A percentile compares a stretch with the other conserved stretches of the same genome.
Conservation (phyloP, 2,329 filamentous ascomycete genomes). For the Metarhizium brunneum region DNA sequence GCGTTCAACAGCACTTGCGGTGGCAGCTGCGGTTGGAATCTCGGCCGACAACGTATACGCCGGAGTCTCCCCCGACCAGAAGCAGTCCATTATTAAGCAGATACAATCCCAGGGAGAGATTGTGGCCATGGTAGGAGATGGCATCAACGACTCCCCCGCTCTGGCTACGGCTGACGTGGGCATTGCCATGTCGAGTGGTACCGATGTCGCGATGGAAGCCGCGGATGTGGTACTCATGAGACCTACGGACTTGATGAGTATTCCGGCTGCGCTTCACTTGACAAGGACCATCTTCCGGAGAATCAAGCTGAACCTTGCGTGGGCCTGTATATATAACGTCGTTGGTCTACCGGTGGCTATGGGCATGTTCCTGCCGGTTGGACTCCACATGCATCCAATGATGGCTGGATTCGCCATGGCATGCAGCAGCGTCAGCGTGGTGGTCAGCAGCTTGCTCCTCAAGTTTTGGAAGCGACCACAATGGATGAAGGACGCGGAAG, state of each 20-base stretch:
- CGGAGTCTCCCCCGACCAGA: conserved; percentile 83
- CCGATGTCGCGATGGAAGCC: conserved; percentile 95
- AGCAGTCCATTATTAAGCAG: conserved; percentile 72
- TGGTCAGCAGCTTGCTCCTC: conserved; percentile 71
- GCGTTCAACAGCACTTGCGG: conserved; percentile 69
- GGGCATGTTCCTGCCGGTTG: conserved; percentile 88
- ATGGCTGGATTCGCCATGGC: conserved; percentile 94
- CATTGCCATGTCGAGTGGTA: conserved; percentile 85
- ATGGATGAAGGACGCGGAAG: conserved; percentile 72
- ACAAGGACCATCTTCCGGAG: conserved; percentile 78
- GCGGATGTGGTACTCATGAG: conserved; percentile 95
- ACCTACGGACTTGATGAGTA: conserved; percentile 80
- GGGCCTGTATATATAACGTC: conserved; percentile 90
- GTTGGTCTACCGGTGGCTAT: conserved; percentile 92
- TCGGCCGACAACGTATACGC: conserved; percentile 66
- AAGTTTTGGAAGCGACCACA: conserved; percentile 76
- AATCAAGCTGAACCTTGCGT: conserved; percentile 87
- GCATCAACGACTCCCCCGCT: conserved; percentile 96
- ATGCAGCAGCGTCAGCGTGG: conserved; percentile 79
- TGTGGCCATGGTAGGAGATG: conserved; percentile 96
- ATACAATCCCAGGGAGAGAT: conserved; percentile 67
- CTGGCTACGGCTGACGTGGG: conserved; percentile 87
- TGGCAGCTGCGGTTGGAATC: conserved; percentile 78
- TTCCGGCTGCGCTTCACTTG: conserved; percentile 78
- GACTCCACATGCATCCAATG: conserved; percentile 83